Evolutionary conservation across 164 flowering plant genomes (phyloP).

Genomic region (Cinnamomum chago): DNA sequence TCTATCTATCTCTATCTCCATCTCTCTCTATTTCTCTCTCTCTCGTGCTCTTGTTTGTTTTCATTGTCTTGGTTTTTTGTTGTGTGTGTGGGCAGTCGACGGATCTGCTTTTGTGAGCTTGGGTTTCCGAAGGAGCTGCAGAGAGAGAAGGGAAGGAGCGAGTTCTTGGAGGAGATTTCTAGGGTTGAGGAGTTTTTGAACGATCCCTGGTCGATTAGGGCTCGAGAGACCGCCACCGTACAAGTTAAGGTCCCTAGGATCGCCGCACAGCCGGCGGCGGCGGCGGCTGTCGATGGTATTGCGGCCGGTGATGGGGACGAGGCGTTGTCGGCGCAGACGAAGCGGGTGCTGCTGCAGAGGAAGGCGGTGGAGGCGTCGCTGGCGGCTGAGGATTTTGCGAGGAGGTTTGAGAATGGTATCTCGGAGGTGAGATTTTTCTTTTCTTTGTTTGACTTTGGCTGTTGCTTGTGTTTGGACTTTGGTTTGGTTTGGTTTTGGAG

Average conservation of each 20-base stretch:
- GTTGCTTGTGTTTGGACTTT: no score
- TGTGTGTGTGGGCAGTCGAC: constrained; percentile 36
- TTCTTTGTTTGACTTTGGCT: not conserved
- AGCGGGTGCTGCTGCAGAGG: constrained; percentile 67
- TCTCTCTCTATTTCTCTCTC: constrained; percentile 4
- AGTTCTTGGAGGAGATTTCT: constrained; percentile 44
- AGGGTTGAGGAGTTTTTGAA: constrained; percentile 49
- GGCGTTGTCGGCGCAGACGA: constrained; percentile 53
- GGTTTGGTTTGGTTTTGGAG: not conserved
- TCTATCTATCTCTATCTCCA: constrained; percentile 18
- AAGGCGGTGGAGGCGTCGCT: constrained; percentile 63
- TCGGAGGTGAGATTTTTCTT: constrained; percentile 31
- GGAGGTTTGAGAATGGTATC: constrained; percentile 71
- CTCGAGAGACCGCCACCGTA: constrained; percentile 38
- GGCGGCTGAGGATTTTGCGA: constrained; percentile 76
- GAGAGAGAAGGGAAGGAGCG: constrained; percentile 31
- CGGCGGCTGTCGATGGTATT: constrained; percentile 15
- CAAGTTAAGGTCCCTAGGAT: constrained; percentile 79
- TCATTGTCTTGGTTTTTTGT: constrained; percentile 5
- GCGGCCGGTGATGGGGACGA: constrained; percentile 35
- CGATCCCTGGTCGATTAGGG: constrained; percentile 60
- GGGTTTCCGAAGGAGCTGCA: constrained; percentile 63
- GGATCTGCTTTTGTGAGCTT: constrained; percentile 71
- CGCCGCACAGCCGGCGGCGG: constrained; percentile 22
- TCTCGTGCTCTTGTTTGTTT: not conserved